Percentiles rank a stretch among this genome's conserved stretches.
phyloP scores from a whole-genome alignment of 495 filamentous ascomycete genomes.

The Lasiosphaeria ovina region DNA sequence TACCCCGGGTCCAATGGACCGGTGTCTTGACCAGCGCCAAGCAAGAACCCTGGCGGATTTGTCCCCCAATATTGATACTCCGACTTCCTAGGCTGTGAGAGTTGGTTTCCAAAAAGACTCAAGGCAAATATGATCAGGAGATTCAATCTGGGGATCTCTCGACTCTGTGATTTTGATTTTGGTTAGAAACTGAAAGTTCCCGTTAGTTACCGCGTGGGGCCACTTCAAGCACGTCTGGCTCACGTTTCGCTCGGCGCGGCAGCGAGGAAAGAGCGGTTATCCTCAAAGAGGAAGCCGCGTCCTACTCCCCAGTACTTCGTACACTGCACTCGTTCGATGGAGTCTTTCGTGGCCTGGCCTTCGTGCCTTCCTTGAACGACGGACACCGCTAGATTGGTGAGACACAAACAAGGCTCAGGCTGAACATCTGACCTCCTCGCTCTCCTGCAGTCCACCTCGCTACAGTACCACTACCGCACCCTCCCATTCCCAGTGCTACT shows the following conservation, averaged over 20 bases:
- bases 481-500: too few relatives aligned
- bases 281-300: conserved; percentile 13
- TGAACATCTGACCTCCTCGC: too few relatives aligned
- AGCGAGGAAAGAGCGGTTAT: conserved; percentile 4
- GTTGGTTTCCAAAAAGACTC: background rate
- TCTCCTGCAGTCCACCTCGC: too few relatives aligned
- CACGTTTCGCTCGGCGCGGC: background rate
- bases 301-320: background rate
- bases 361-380: too few relatives aligned
- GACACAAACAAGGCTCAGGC: too few relatives aligned
- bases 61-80: too few relatives aligned
- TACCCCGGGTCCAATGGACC: too few relatives aligned
- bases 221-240: background rate
- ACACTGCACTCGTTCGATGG: background rate
- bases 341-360: too few relatives aligned
- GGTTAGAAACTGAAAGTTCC: background rate
- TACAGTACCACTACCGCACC: too few relatives aligned
- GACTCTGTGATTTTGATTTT: background rate
- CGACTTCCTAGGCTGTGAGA: background rate
- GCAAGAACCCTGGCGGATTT: background rate
- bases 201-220: background rate
- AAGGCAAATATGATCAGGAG: conserved; percentile 10
- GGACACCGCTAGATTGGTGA: too few relatives aligned
- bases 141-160: background rate
- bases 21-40: background rate